Base-by-base conservation (phyloP, 257 asterid species). In the Fraxinus quadrangulata region DNA sequence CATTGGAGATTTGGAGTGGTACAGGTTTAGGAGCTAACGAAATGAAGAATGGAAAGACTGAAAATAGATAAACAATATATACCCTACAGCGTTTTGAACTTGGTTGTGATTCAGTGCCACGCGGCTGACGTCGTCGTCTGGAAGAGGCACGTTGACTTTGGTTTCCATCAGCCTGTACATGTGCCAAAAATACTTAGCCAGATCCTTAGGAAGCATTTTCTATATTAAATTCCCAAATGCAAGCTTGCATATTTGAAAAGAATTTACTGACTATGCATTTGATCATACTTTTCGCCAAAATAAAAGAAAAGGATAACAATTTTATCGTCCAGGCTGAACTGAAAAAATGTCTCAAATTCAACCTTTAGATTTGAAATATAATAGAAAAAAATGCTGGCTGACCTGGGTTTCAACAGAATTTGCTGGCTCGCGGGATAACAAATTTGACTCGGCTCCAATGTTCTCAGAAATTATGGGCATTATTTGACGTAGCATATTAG, bases 401-500 rank as follows among this genome's bases (percentile, higher is more conserved):
- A 56, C 66, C 66, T 56, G 66, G 24, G 12, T 19, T 56, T 56
- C 66, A 56, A 7, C 24, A 19, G 66, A n/a, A n/a, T n/a, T 56
- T 19, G 66, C 66, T 17, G 28, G 11, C n/a, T 7, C 66, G 21
- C 28, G 2, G 12, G 28, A n/a, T 45, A 42, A 12, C 16, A 12
- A 42, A 42, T 42, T 42, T 42, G 78, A 37, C 76, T 73, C 84
- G 11, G 77, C 56, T 65, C 78, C 82, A 30, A 49, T 68, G 65
- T 81, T 81, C 82, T 87, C 90, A 31, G 96, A 81, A 80, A 94
- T 82, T 31, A 91, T 67, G 63, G 98, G 98, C 90, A 92, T 84
- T 68, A 94, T 82, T 75, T 90, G 93, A 40, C 88, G 97, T 26
- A 92, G 86, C 42, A 92, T 68, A 79, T 86, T 88, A 0, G 98